These are phyloP conservation scores for Capsicum pubescens DNA, from an alignment of 257 asterid species.

Conservation along the genomic window DNA sequence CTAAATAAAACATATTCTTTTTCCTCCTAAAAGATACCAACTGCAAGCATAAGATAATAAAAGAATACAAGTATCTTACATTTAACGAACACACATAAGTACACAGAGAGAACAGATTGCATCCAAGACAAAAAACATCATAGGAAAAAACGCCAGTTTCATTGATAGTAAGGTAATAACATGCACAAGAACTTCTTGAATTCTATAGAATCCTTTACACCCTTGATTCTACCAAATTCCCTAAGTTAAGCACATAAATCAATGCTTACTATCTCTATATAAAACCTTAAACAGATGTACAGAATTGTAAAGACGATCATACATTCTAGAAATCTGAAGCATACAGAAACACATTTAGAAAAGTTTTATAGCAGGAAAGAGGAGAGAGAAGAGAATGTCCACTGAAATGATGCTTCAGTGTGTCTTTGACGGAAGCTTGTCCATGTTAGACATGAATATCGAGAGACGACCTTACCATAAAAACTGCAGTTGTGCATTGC, in stretches of 20 bases:
- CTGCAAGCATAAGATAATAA: neutral
- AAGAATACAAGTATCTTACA: neutral
- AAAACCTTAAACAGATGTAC: neutral
- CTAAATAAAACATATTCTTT: too few species aligned
- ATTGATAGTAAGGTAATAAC: neutral
- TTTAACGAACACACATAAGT: neutral
- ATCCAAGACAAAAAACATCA: neutral
- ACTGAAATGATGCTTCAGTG: conserved; percentile 21
- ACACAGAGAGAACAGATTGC: neutral
- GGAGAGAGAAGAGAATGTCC: conserved; percentile 27
- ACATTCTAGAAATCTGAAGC: neutral
- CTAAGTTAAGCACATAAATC: neutral
- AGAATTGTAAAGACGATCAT: neutral
- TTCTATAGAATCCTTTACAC: neutral
- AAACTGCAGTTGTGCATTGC: conserved; percentile 45
- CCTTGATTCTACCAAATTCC: conserved; percentile 1
- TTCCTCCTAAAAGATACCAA: neutral
- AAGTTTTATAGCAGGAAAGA: too few species aligned
- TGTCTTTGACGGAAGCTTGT: conserved; percentile 37
- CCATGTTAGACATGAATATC: conserved; percentile 29
- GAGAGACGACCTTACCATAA: conserved; percentile 41
- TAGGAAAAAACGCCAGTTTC: neutral
- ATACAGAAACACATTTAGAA: too few species aligned
- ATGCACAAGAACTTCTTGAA: neutral
- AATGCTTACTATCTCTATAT: neutral